Evolutionary conservation across 73 alveolate species (phyloP).

Genomic region (Tetrahymena malaccensis): DNA sequence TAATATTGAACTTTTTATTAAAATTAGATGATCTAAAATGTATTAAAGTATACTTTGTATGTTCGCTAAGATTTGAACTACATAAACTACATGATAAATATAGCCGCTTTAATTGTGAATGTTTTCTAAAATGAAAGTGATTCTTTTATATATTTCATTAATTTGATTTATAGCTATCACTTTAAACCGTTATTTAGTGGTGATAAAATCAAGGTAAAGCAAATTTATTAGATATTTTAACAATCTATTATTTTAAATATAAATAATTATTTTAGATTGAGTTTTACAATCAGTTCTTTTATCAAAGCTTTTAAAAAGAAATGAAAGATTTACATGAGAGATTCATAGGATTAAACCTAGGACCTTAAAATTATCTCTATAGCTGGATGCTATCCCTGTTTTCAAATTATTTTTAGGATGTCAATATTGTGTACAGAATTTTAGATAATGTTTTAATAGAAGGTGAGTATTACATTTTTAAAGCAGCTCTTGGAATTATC

Average conservation of each 20-base stretch:
- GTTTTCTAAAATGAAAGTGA: not conserved
- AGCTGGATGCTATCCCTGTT: not conserved
- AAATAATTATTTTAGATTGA: not conserved
- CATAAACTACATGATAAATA: not conserved
- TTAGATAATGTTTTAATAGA: not conserved
- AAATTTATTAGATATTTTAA: not conserved
- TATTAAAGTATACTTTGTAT: not conserved
- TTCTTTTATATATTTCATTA: not conserved
- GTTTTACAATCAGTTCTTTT: not conserved
- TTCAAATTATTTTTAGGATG: not conserved
- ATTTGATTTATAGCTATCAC: not conserved
- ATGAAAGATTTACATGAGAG: not conserved
- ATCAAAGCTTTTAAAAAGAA: not conserved
- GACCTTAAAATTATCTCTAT: not conserved
- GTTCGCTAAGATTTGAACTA: not conserved
- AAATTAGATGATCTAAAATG: not conserved
- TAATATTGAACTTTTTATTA: not conserved
- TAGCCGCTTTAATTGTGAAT: not conserved
- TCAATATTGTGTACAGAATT: not conserved
- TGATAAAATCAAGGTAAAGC: not conserved
- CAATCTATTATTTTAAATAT: not conserved
- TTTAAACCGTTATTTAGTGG: not conserved
- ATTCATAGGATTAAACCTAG: not conserved
- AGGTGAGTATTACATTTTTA: not conserved
- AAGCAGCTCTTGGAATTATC: not conserved